Base-by-base conservation (phyloP, 2,329 filamentous ascomycete genomes). In the Blastomyces gilchristii region DNA sequence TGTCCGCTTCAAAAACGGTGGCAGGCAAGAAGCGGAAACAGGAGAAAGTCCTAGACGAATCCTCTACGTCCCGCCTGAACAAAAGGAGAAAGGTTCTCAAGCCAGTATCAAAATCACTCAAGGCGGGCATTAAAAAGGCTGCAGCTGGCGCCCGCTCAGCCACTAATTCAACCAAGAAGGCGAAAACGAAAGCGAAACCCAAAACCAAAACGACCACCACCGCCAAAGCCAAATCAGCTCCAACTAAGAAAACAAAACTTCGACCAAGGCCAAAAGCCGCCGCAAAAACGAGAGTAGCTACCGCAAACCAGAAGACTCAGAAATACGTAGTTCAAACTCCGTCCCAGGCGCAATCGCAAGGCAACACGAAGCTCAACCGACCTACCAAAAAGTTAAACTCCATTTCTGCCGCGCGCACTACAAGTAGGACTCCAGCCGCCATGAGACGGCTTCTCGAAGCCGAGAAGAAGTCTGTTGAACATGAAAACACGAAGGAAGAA, bases 11-110 rank as follows among this genome's bases (percentile, higher is more conserved):
- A 11, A 47, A 63, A 50, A 67, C 69, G 41, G 60, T 64, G 0
- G 69, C 64, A 0, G 69, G 69, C 1, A 71, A 71, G 9, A 77
- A 77, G 64, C 73, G 74, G 62, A 77, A 76, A 66, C 58, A 66
- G 31, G 67, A 65, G 9, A 70, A 66, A 47, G 68, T 68, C 25
- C 65, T 70, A 28, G 66, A 71, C 50, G 68, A 70, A 49, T 69
- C 70, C 41, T 69, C 70, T 8, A 67, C 68, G 2, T 71, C 70
- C 6, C 69, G 68, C 16, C 63, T 68, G n/a, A 74, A 69, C 62
- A 75, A 75, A 63, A 73, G 69, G 58, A 70, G 68, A 53, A 74
- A 71, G 65, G 58, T 70, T 9, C 58, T 71, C 22, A 61, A 58
- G 22, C 52, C 45, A 7, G 28, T 57, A 37, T 53, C 71, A 14